These are phyloP conservation scores for Acanthamoeba healyi DNA, from an alignment of 208 protist genomes.

Conservation along the genomic window DNA sequence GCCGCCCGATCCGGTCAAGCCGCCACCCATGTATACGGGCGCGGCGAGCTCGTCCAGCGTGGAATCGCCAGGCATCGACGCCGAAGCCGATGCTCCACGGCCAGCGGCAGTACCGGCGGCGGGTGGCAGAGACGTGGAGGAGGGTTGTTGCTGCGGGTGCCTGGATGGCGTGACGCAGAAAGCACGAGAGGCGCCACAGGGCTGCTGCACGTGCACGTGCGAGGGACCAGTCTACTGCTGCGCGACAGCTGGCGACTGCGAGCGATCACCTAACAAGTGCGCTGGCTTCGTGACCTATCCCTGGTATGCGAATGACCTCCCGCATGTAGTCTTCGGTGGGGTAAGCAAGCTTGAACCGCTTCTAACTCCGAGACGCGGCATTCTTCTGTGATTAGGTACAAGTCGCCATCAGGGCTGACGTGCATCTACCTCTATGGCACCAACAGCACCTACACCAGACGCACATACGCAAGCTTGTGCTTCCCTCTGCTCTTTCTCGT, in stretches of 20 bases:
- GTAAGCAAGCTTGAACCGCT: too few relatives aligned
- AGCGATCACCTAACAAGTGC: not conserved
- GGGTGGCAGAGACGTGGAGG: not conserved
- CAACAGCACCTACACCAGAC: not conserved
- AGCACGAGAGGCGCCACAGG: not conserved
- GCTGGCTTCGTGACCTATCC: too few relatives aligned
- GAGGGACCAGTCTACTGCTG: slow-evolving; percentile 38
- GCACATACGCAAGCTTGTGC: not conserved
- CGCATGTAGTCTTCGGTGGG: too few relatives aligned
- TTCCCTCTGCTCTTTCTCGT: not conserved
- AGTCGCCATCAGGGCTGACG: not conserved
- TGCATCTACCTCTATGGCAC: slow-evolving; percentile 31
- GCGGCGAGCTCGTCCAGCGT: not conserved
- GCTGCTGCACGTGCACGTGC: not conserved
- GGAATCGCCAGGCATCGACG: not conserved
- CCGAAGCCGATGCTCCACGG: not conserved
- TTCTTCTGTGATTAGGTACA: not conserved
- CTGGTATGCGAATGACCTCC: not conserved
- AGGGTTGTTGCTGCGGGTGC: not conserved
- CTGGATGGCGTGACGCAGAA: not conserved
- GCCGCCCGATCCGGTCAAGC: slow-evolving; percentile 17
- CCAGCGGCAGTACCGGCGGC: not conserved
- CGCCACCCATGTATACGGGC: not conserved
- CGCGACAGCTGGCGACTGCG: not conserved
- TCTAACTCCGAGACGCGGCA: not conserved